Evolutionary conservation across 139 green algal species (phyloP), one percentile per base, ranked within the genome.

Genomic region (Micractinium conductrix): DNA sequence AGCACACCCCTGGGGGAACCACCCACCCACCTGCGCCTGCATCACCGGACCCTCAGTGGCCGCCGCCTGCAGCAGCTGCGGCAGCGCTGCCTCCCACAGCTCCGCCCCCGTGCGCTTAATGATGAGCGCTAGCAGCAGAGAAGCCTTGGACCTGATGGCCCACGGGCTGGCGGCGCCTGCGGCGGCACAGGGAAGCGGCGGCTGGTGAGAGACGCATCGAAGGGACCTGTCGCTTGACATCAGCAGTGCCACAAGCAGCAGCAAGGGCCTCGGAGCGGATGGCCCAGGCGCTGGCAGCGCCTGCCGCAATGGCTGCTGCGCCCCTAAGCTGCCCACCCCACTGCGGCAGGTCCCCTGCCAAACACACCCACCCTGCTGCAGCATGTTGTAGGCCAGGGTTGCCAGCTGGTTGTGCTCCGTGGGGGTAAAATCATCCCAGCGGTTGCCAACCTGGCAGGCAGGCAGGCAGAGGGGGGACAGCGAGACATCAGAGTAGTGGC

Each of bases 41-140:
- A 74, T 68, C 22, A 30, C 37, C 5, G 93, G 87, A 1, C 91
- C 90, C 30, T 88, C 80, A 26, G 48, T 80, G 19, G 71, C 50
- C 6, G 92, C 93, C 19, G 87, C 75, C 22, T 67, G 48, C 38
- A 96, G 79, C 24, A 97, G 91, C 88, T 93, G 90, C 30, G 92
- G 91, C 81, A 97, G 87, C 10, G 95, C 55, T 16, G 86, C 87
- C 2, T 89, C 79, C 80, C 91, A 93, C 4, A 89, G 86, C 5
- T 85, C 79, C 2, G 88, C 58, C 0, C 94, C 94, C 43, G 91
- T 91, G 74, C 94, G 92, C 74, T 94, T 93, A 6, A 94, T 89
- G 2, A 95, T 87, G 28, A 92, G 88, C 0, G 92, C 90, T 22
- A 97, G 87, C 81, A 97, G 86, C 85, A 95, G 86, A 0, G 93